Conservation (phyloP, 176 grass and related monocot species). For the Oryza brachyantha region DNA sequence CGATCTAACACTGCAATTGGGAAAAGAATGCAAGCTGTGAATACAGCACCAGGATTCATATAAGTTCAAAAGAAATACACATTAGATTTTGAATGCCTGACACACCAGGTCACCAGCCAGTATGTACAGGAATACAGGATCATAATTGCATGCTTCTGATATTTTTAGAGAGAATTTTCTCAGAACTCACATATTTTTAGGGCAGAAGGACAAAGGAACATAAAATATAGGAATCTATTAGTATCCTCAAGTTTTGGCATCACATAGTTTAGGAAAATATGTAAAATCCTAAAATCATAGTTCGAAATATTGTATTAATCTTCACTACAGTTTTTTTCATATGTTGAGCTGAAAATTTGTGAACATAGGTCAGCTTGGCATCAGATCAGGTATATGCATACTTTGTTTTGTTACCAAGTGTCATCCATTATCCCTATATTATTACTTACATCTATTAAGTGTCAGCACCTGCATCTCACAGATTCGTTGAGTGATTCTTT, state of each 20-base stretch:
- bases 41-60: not conserved
- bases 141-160: not conserved
- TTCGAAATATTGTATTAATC: not conserved
- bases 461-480: not conserved
- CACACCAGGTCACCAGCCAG: not conserved
- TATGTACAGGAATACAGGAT: not conserved
- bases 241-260: not conserved
- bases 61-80: not conserved
- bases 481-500: not conserved
- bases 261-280: not conserved
- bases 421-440: not conserved
- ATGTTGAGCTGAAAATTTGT: not conserved
- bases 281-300: not conserved
- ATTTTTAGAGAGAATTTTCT: not conserved
- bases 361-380: not conserved
- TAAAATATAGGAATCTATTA: not conserved
- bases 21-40: not conserved
- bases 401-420: not conserved
- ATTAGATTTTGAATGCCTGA: not conserved
- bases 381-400: not conserved
- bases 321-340: not conserved
- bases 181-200: not conserved
- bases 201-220: not conserved
- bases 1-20: slow-evolving; percentile 74
- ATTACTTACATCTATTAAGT: not conserved